These are phyloP conservation scores for Penicillium vulpinum DNA, from an alignment of 2,329 filamentous ascomycete genomes.

Conservation along the genomic window DNA sequence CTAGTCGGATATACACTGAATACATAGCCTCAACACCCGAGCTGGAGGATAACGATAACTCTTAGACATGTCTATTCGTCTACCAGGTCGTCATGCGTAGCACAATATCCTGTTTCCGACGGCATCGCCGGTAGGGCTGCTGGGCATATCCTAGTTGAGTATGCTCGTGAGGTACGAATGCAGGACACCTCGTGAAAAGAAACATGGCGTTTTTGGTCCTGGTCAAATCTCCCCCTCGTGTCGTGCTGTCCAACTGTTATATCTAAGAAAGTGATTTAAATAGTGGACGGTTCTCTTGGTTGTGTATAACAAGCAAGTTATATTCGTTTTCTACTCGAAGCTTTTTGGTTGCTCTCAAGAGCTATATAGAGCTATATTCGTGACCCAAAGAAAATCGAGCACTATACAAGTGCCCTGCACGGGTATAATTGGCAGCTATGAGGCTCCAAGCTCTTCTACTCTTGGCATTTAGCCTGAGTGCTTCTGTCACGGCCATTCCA, in stretches of 20 bases:
- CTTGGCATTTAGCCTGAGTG: constrained; percentile 6
- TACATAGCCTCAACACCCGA: background rate
- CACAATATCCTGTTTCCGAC: background rate
- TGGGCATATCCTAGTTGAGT: constrained; percentile 5
- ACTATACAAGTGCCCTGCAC: background rate
- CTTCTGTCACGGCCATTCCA: constrained; percentile 4
- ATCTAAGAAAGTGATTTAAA: background rate
- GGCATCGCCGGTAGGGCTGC: background rate
- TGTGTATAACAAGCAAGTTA: background rate
- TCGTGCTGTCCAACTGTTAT: background rate
- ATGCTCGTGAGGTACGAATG: background rate
- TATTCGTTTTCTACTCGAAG: background rate
- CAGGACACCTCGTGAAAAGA: constrained; percentile 4
- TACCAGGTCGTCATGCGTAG: background rate
- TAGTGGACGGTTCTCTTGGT: background rate
- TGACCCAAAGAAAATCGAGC: background rate
- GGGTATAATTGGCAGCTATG: constrained; percentile 2
- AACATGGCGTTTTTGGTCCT: background rate
- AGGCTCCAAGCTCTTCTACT: constrained; percentile 3
- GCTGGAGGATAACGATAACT: background rate
- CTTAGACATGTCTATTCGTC: background rate
- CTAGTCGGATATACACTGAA: background rate
- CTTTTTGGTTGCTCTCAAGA: background rate
- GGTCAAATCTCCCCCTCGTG: background rate
- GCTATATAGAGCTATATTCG: background rate